Evolutionary conservation across 2,329 filamentous ascomycete species (phyloP).

Genomic region (Sporothrix globosa): DNA sequence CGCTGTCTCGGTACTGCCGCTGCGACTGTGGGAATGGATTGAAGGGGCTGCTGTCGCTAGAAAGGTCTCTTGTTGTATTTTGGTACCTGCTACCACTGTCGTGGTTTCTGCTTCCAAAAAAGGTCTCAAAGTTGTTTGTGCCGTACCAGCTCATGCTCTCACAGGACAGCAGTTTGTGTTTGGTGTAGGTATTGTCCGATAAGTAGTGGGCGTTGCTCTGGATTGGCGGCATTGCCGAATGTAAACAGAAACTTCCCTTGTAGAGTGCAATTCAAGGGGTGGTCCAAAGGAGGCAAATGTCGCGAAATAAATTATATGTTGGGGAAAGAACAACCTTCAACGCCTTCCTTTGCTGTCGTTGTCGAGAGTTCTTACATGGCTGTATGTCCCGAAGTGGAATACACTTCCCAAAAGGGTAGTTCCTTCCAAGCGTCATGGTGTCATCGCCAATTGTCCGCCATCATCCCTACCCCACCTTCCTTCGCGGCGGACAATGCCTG

Average conservation of each 20-base stretch:
- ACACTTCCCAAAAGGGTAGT: slow-evolving; percentile 17
- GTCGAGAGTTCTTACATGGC: not conserved
- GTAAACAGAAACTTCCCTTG: not conserved
- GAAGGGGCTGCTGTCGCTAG: not conserved
- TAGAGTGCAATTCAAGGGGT: no score
- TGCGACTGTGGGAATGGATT: slow-evolving; percentile 18
- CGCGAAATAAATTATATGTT: not conserved
- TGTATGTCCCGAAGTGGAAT: slow-evolving; percentile 10
- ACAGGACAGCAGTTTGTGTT: not conserved
- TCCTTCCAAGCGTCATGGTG: not conserved
- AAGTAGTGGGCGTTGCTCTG: not conserved
- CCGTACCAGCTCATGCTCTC: slow-evolving; percentile 6
- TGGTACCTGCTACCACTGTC: not conserved
- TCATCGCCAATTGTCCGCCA: slow-evolving; percentile 9
- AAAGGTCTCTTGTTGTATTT: not conserved
- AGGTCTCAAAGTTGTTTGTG: no score
- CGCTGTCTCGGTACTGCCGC: not conserved
- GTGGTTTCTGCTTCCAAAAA: slow-evolving; percentile 5
- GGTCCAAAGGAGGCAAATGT: not conserved
- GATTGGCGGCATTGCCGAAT: not conserved
- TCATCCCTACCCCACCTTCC: slow-evolving; percentile 15
- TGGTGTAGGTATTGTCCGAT: not conserved
- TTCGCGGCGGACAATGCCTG: not conserved
- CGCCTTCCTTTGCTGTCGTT: slow-evolving; percentile 6
- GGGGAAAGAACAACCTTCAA: not conserved